phyloP scores from a whole-genome alignment of 371 early-diverging fungal species.

The Rhizomucor pusillus region DNA sequence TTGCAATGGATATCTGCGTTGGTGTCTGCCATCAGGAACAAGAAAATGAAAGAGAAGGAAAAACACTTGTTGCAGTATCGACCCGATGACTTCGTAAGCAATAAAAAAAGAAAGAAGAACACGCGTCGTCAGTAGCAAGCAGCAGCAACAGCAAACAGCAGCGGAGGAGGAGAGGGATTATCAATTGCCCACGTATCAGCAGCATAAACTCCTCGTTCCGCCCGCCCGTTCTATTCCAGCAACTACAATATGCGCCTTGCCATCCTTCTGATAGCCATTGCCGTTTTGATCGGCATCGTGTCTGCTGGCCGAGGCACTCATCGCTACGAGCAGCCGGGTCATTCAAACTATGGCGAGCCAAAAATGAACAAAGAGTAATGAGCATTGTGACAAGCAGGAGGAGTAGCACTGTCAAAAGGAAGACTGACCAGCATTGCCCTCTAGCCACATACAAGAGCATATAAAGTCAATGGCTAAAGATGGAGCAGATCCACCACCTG shows the following conservation, averaged over 20 bases:
- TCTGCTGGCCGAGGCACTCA: constrained; percentile 20
- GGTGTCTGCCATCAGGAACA: constrained; percentile 20
- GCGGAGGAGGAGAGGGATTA: too few species aligned
- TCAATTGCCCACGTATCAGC: too few species aligned
- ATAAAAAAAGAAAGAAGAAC: too few species aligned
- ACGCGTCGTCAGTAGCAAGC: too few species aligned
- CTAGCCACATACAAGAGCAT: constrained; percentile 38
- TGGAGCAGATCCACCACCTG: constrained; percentile 9
- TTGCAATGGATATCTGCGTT: constrained; percentile 61
- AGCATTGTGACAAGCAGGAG: too few species aligned
- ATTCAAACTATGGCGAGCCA: constrained; percentile 33
- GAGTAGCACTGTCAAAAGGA: too few species aligned
- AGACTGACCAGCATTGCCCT: not conserved
- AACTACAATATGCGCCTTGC: not conserved
- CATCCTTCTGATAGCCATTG: not conserved
- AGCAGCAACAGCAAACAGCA: not conserved
- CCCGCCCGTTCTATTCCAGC: constrained; percentile 1
- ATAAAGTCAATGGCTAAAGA: constrained; percentile 26
- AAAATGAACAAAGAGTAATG: constrained; percentile 31
- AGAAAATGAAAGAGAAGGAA: constrained; percentile 4
- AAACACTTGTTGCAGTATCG: too few species aligned
- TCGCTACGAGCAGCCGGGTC: constrained; percentile 18
- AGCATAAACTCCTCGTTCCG: not conserved
- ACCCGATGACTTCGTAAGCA: too few species aligned
- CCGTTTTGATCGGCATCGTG: constrained; percentile 1